phyloP scores from a whole-genome alignment of 805 yeast species.

The Wilhelminamyces savonicus region DNA sequence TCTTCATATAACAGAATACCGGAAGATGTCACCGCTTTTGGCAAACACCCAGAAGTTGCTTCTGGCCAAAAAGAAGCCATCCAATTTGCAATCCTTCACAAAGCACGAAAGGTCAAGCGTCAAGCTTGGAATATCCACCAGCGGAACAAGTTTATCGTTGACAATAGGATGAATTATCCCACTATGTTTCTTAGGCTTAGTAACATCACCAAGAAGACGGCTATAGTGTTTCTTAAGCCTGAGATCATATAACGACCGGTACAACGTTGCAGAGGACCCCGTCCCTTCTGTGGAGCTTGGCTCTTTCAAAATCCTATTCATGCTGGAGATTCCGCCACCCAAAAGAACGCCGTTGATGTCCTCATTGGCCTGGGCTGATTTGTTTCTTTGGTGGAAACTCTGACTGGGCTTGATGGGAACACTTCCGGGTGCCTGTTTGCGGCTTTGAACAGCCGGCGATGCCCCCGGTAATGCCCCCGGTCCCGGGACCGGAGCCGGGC shows the following conservation, averaged over 20 bases:
- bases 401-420: too few species aligned
- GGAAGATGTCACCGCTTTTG: conserved; percentile 35
- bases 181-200: conserved; percentile 9
- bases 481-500: not conserved
- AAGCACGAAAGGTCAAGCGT: conserved; percentile 26
- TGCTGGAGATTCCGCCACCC: too few species aligned
- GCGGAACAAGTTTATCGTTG: conserved; percentile 31
- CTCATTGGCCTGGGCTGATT: too few species aligned
- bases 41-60: conserved; percentile 31
- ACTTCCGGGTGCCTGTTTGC: too few species aligned
- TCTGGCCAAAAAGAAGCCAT: conserved; percentile 23
- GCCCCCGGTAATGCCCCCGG: too few species aligned
- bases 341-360: too few species aligned
- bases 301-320: too few species aligned
- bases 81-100: conserved; percentile 30
- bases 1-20: conserved; percentile 12
- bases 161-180: conserved; percentile 31
- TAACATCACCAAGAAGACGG: too few species aligned
- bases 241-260: conserved; percentile 28
- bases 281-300: too few species aligned
- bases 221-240: conserved; percentile 28
- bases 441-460: too few species aligned
- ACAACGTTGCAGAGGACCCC: conserved; percentile 13
- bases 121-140: conserved; percentile 30
- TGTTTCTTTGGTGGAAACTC: too few species aligned